These are phyloP conservation scores for Lathyrus sativus DNA, from an alignment of 306 rosid species.

Conservation along the genomic window DNA sequence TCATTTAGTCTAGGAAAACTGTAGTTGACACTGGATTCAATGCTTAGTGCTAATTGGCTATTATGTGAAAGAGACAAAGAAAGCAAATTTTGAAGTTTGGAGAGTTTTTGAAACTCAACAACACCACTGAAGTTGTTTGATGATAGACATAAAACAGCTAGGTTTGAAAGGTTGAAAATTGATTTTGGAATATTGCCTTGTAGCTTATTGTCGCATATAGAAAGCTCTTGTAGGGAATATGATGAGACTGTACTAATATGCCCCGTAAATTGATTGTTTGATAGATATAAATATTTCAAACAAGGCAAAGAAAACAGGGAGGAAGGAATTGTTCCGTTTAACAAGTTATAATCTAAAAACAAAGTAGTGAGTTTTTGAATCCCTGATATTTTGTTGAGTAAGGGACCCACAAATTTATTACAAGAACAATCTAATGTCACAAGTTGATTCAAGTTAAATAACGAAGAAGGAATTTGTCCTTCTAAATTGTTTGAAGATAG, in stretches of 20 bases:
- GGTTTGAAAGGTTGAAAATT: not conserved
- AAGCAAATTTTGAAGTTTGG: not conserved
- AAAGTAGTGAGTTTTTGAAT: not conserved
- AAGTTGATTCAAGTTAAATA: not conserved
- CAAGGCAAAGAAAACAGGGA: constrained; percentile 1
- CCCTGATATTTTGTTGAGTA: constrained; percentile 6
- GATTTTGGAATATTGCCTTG: constrained; percentile 3
- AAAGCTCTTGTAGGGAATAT: not conserved
- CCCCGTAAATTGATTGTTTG: not conserved
- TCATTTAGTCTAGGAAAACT: fast-evolving
- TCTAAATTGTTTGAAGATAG: not conserved
- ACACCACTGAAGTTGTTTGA: not conserved
- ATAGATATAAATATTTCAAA: not conserved
- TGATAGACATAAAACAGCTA: not conserved
- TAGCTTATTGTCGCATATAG: not conserved
- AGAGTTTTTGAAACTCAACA: not conserved
- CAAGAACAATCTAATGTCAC: not conserved
- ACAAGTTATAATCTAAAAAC: too few relatives aligned
- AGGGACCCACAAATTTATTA: constrained; percentile 1
- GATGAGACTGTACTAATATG: not conserved
- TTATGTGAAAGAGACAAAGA: not conserved
- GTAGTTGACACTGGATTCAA: not conserved
- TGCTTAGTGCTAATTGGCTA: not conserved
- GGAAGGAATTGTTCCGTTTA: constrained; percentile 19
- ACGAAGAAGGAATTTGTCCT: not conserved